These are phyloP conservation scores for Paraleonurus japonicus DNA, from an alignment of 257 asterid genomes.

Conservation along the genomic window DNA sequence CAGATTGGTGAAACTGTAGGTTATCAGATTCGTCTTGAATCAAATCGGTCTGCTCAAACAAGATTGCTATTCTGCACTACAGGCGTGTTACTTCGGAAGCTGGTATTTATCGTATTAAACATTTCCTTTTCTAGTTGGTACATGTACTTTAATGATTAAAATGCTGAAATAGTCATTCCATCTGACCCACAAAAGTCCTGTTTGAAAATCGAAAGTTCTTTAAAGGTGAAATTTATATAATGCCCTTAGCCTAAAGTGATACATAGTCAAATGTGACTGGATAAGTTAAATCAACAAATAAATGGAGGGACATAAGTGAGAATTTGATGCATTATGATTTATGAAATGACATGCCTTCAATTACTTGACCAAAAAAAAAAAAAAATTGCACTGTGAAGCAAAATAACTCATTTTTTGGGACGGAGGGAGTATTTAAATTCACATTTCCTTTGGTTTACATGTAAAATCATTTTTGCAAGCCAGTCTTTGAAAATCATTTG, in stretches of 20 bases:
- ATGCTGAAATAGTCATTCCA: background rate
- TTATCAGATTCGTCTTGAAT: constrained; percentile 89
- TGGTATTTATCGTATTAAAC: constrained; percentile 46
- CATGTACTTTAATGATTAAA: constrained; percentile 16
- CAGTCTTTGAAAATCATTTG: constrained; percentile 9
- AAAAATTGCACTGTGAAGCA: background rate
- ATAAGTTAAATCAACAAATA: background rate
- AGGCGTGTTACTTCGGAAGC: constrained; percentile 84
- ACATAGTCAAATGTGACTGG: background rate
- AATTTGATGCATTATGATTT: background rate
- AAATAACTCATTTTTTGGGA: background rate
- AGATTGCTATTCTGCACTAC: constrained; percentile 95
- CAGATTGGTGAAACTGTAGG: constrained; percentile 90
- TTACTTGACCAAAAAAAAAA: background rate
- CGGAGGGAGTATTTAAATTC: background rate
- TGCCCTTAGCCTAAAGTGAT: background rate
- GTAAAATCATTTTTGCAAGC: background rate
- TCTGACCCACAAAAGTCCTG: background rate
- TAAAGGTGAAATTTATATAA: background rate
- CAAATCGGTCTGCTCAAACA: constrained; percentile 78
- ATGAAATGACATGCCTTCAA: background rate
- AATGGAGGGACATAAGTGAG: background rate
- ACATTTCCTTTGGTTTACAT: background rate
- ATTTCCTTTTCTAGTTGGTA: constrained; percentile 17
- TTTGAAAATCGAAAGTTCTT: background rate